Conservation (phyloP, 768 basidiomycete genomes). For the Macrolepiota fuliginosa region DNA sequence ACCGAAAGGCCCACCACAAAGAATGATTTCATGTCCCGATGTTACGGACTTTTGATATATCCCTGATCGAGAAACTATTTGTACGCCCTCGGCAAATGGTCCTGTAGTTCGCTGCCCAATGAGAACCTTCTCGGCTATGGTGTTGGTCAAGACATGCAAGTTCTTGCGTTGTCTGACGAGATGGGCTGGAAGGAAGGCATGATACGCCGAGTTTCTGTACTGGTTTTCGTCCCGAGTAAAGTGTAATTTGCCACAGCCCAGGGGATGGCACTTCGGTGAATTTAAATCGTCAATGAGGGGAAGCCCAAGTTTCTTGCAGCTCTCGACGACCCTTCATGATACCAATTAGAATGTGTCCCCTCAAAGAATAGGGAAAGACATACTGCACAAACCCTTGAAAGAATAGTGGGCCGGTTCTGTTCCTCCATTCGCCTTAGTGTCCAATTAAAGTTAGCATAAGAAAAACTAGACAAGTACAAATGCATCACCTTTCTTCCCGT, state of each 20-base stretch:
- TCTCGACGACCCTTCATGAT: slow-evolving; percentile 40
- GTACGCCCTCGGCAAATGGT: slow-evolving; percentile 49
- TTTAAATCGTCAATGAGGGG: slow-evolving; percentile 63
- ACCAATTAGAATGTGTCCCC: neutral
- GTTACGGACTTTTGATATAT: slow-evolving; percentile 40
- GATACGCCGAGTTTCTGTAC: slow-evolving; percentile 59
- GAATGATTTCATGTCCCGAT: slow-evolving; percentile 57
- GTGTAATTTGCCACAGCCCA: slow-evolving; percentile 3
- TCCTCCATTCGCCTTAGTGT: slow-evolving; percentile 38
- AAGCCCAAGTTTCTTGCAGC: slow-evolving; percentile 52
- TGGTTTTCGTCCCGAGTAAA: slow-evolving; percentile 33
- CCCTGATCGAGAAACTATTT: slow-evolving; percentile 41
- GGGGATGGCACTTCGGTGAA: slow-evolving; percentile 44
- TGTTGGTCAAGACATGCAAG: slow-evolving; percentile 55
- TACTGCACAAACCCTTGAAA: slow-evolving; percentile 52
- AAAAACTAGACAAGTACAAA: slow-evolving; percentile 23
- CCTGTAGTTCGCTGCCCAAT: slow-evolving; percentile 40
- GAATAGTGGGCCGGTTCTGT: slow-evolving; percentile 51
- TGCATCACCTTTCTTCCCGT: slow-evolving; percentile 35
- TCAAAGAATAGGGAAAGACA: slow-evolving; percentile 22
- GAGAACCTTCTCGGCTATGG: slow-evolving; percentile 54
- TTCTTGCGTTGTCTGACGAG: slow-evolving; percentile 61
- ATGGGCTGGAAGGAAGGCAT: slow-evolving; percentile 62
- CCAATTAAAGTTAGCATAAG: slow-evolving; percentile 23
- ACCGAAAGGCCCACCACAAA: slow-evolving; percentile 45